phyloP scores from a whole-genome alignment of 345 rosid species.

The Linum usitatissimum region DNA sequence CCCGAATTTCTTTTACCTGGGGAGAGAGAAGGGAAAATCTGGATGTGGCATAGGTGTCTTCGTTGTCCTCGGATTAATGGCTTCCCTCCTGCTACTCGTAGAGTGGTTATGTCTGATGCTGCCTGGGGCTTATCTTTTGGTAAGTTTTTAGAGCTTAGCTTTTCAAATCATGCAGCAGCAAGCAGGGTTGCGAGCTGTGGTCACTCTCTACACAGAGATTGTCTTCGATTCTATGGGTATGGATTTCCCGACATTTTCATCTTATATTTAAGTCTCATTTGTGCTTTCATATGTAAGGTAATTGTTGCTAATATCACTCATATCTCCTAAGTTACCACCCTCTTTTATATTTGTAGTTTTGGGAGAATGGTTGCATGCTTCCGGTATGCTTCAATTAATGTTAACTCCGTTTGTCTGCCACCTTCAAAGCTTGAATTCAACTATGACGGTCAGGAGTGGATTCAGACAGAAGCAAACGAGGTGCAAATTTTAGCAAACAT shows the following conservation, averaged over 20 bases:
- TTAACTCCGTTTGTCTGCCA: slow-evolving; percentile 2
- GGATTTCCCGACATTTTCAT: neutral
- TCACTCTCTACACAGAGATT: slow-evolving; percentile 96
- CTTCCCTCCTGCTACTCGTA: slow-evolving; percentile 87
- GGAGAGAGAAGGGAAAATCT: slow-evolving; percentile 85
- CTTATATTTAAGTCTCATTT: neutral
- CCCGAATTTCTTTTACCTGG: slow-evolving; percentile 63
- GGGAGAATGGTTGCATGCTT: slow-evolving; percentile 9
- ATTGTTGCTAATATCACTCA: too few relatives aligned
- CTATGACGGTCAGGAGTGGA: slow-evolving; percentile 3
- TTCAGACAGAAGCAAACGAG: slow-evolving; percentile 4
- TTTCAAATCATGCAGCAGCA: neutral
- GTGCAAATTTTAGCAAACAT: neutral
- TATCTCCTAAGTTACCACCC: slow-evolving; percentile 7
- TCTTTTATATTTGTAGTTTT: slow-evolving; percentile 6
- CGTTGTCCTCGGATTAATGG: slow-evolving; percentile 68
- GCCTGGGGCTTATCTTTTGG: slow-evolving; percentile 90
- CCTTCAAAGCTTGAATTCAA: slow-evolving; percentile 7
- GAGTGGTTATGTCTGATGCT: slow-evolving; percentile 97
- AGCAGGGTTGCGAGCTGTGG: slow-evolving; percentile 83
- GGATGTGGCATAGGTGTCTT: slow-evolving; percentile 99
- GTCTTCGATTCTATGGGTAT: slow-evolving; percentile 99
- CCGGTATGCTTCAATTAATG: slow-evolving; percentile 10
- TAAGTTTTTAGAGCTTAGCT: slow-evolving; percentile 4
- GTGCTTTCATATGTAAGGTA: too few relatives aligned